Conservation (phyloP, 1,139 yeast species). For the Zhuliangozyma parablackwelliae region DNA sequence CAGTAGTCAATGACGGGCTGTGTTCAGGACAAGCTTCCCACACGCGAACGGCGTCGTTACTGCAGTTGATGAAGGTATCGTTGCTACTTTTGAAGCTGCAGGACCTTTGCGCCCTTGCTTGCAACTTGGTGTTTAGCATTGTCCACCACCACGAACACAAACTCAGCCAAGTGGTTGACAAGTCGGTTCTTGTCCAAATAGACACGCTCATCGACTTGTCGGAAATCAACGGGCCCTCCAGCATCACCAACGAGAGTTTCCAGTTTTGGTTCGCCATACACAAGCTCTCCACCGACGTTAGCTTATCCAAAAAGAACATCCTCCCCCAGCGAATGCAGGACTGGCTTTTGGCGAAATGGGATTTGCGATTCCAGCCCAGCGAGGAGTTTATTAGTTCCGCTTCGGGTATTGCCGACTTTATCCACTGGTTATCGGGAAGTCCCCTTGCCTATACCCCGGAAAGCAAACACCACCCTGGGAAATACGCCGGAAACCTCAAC, state of each 20-base stretch:
- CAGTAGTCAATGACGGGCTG: conserved; percentile 13
- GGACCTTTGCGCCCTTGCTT: conserved; percentile 15
- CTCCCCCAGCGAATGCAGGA: conserved; percentile 25
- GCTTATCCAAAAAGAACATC: conserved; percentile 15
- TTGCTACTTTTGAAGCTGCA: conserved; percentile 42
- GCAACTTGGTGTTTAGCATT: conserved; percentile 17
- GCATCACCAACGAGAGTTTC: conserved; percentile 42
- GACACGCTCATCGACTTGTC: conserved; percentile 49
- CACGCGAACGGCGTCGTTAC: conserved; percentile 1
- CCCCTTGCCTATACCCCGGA: conserved; percentile 3
- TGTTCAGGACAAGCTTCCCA: too few relatives aligned
- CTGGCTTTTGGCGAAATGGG: conserved; percentile 51
- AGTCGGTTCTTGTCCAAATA: conserved; percentile 38
- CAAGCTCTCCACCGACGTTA: conserved; percentile 29
- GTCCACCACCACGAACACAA: conserved; percentile 10
- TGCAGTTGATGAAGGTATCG: conserved; percentile 33
- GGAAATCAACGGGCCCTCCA: conserved; percentile 56
- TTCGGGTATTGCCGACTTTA: conserved; percentile 26
- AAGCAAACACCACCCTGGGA: background rate
- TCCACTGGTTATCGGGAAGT: conserved; percentile 41
- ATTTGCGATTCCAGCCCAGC: conserved; percentile 6
- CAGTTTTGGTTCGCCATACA: conserved; percentile 50
- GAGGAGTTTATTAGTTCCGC: conserved; percentile 1
- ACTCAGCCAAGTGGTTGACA: conserved; percentile 24
- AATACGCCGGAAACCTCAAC: conserved; percentile 4